Base-by-base conservation (phyloP, 352 stramenopile genomes). In the Saprolegnia parasitica region DNA sequence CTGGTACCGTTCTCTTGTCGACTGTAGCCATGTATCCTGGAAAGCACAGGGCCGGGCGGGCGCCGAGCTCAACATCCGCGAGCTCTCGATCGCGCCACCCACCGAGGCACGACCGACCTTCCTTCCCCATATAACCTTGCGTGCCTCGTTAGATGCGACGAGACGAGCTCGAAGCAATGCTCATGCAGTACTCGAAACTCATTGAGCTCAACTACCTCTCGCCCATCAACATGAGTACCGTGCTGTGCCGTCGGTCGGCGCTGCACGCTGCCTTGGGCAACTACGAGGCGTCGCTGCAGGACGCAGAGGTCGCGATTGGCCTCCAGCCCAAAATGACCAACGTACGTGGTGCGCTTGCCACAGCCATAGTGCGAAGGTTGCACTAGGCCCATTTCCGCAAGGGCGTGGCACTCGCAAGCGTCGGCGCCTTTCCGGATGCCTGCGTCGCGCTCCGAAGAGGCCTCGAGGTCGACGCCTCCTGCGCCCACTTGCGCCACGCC, bases 161-260 rank as follows among this genome's bases (percentile, higher is more conserved):
- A 0, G 65, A 74, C 8, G 72, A 78, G 1, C 66, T 64, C 20
- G 46, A 76, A 20, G 60, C 73, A 6, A 89, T 91, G 84, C 73
- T 91, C 4, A 71, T 81, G 9, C 40, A 83, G 60, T 91, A 90
- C 73, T 77, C 78, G 71, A 91, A 90, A 67, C 80, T 90, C 56
- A 83, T 91, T 49, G 64, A 72, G 0, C 26, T 88, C 15, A 76
- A 83, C 11, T 76, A 73, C 0, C 79, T 90, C 63, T 74, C 79
- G 4, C 75, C 73, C 11, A 74, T 78, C n/a, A 84, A 79, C 24
- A 86, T 90, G 76, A 77, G 78, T 3, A 77, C 84, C 23, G 62
- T 91, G 45, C 75, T 83, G 52, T 82, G 79, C 8, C 73, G 84
- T 9, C 74, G 84, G 21, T 89, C 84, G 3, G 89, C 84, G 5